phyloP scores from a whole-genome alignment of 768 basidiomycete genomes.

The Leccinum olivaceopallidum region DNA sequence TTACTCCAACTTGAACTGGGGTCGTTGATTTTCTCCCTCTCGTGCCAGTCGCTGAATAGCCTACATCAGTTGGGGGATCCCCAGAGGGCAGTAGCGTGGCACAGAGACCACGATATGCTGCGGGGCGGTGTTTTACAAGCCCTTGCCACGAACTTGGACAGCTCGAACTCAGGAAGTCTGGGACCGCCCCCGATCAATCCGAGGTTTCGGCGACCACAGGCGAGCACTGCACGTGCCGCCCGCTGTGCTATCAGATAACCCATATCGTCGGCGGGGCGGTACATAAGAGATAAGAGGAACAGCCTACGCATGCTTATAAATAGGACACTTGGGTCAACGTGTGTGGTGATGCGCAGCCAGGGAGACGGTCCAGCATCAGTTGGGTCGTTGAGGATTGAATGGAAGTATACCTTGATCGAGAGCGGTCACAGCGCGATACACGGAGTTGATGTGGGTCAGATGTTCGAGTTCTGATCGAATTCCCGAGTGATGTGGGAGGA shows the following conservation, averaged over 20 bases:
- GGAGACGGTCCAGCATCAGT: conserved; percentile 4
- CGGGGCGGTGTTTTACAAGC: conserved; percentile 26
- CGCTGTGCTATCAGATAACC: conserved; percentile 22
- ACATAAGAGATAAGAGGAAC: conserved; percentile 14
- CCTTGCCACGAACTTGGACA: conserved; percentile 22
- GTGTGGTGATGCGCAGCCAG: conserved; percentile 27
- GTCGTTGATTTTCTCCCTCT: not conserved
- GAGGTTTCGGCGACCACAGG: conserved; percentile 30
- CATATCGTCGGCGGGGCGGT: not conserved
- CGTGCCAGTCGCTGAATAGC: conserved; percentile 20
- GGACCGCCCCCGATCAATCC: conserved; percentile 30
- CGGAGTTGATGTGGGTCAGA: conserved; percentile 25
- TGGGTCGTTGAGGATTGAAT: conserved; percentile 7
- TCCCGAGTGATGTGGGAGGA: conserved; percentile 8
- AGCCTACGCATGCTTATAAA: conserved; percentile 5
- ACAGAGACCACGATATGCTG: conserved; percentile 8
- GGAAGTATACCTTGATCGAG: conserved; percentile 22
- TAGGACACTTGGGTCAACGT: conserved; percentile 6
- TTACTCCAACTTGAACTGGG: conserved; percentile 3
- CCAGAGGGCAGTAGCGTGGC: conserved; percentile 10
- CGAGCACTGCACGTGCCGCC: conserved; percentile 18
- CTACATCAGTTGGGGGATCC: conserved; percentile 10
- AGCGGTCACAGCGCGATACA: conserved; percentile 12
- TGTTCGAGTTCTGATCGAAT: conserved; percentile 11
- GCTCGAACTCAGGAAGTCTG: conserved; percentile 16